A percentile compares a stretch with the other conserved stretches of the same genome.
Evolutionary conservation across 2,329 filamentous ascomycete species (phyloP).

Genomic region (Raffaelea arxii): DNA sequence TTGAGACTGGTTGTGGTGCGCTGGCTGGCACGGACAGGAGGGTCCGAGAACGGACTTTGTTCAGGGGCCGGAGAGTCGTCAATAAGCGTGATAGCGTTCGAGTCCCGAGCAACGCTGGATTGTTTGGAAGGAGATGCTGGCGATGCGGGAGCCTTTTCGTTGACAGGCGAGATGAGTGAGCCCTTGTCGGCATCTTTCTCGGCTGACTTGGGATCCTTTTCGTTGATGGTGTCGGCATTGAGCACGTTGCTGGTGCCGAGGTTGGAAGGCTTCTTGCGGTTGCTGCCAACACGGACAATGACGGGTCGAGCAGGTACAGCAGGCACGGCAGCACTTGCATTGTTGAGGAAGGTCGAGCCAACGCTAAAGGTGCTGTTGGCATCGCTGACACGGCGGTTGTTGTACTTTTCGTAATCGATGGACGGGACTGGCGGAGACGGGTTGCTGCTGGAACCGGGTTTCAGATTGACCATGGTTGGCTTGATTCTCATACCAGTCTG

Average conservation of each 20-base stretch:
- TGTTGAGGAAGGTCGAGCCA: slow-evolving; percentile 59
- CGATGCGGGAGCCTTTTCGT: background rate
- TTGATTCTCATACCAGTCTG: slow-evolving; percentile 82
- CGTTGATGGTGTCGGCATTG: slow-evolving; percentile 5
- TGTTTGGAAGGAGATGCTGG: slow-evolving; percentile 11
- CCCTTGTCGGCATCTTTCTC: background rate
- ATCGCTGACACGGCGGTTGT: slow-evolving; percentile 32
- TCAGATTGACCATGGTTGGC: slow-evolving; percentile 88
- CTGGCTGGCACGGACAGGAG: slow-evolving; percentile 25
- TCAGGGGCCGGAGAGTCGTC: slow-evolving; percentile 40
- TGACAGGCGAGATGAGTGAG: background rate
- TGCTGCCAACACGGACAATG: slow-evolving; percentile 48
- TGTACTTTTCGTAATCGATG: slow-evolving; percentile 57
- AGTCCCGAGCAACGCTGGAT: slow-evolving; percentile 21
- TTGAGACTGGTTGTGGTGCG: slow-evolving; percentile 38
- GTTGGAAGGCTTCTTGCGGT: slow-evolving; percentile 31
- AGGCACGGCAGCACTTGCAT: slow-evolving; percentile 47
- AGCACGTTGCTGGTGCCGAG: slow-evolving; percentile 11
- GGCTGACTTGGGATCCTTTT: background rate
- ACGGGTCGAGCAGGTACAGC: slow-evolving; percentile 48
- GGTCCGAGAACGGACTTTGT: slow-evolving; percentile 51
- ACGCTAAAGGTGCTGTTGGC: slow-evolving; percentile 52
- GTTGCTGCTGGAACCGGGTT: slow-evolving; percentile 50
- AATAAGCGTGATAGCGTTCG: slow-evolving; percentile 36
- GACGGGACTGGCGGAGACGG: slow-evolving; percentile 61